Evolutionary conservation across 345 rosid species (phyloP).

Genomic region (Corchorus capsularis): DNA sequence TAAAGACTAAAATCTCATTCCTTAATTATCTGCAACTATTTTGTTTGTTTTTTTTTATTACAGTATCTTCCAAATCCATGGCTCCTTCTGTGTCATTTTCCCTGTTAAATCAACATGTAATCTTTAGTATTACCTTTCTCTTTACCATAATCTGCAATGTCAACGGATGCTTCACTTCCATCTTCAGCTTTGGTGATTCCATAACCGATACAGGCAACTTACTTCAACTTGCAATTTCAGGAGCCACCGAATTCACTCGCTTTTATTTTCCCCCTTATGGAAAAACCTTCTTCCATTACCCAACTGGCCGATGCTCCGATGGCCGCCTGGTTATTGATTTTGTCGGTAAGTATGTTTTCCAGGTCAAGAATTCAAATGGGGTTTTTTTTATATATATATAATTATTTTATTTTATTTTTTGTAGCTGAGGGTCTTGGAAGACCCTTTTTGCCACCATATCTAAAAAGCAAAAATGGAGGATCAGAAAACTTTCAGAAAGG

Average conservation of each 20-base stretch:
- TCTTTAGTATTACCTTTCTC: background rate
- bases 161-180: slow-evolving; percentile 18
- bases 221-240: slow-evolving; percentile 24
- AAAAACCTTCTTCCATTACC: slow-evolving; percentile 40
- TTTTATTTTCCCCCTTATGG: slow-evolving; percentile 47
- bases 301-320: slow-evolving; percentile 55
- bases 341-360: slow-evolving; percentile 32
- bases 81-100: too few species aligned
- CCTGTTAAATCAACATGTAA: too few species aligned
- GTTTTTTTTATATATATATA: too few species aligned
- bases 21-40: too few species aligned
- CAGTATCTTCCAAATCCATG: too few species aligned
- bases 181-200: slow-evolving; percentile 63
- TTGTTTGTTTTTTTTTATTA: too few species aligned
- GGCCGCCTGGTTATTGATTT: slow-evolving; percentile 62
- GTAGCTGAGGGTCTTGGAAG: slow-evolving; percentile 49
- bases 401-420: background rate
- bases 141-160: background rate
- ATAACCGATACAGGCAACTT: slow-evolving; percentile 51
- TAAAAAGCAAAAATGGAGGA: slow-evolving; percentile 31
- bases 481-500: slow-evolving; percentile 31
- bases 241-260: slow-evolving; percentile 11
- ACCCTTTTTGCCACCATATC: slow-evolving; percentile 41
- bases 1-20: too few species aligned
- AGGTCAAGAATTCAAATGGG: too few species aligned